A percentile compares a stretch with the other conserved stretches of the same genome.
phyloP scores from a whole-genome alignment of 495 filamentous ascomycete genomes.

The Aspergillus conjunctus region DNA sequence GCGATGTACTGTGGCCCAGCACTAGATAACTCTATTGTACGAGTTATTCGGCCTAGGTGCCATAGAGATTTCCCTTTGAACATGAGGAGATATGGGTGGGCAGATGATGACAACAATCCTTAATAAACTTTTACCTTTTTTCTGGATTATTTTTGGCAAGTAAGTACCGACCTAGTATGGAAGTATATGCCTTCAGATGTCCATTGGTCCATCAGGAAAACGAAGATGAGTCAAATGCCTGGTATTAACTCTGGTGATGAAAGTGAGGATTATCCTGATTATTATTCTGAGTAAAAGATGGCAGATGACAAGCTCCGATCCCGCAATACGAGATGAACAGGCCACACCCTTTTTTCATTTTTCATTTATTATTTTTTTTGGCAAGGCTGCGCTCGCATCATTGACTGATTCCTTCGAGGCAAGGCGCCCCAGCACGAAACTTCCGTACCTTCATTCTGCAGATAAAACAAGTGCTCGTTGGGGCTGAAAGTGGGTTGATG shows the following conservation, averaged over 20 bases:
- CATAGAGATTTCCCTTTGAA: not conserved
- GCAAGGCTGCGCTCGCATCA: not conserved
- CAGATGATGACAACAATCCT: not conserved
- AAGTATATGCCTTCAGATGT: not conserved
- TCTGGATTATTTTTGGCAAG: not conserved
- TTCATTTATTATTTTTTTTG: not conserved
- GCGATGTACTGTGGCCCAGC: constrained; percentile 13
- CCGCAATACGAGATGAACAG: not conserved
- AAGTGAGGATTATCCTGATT: not conserved
- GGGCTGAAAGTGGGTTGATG: not conserved
- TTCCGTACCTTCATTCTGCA: not conserved
- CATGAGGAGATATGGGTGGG: not conserved
- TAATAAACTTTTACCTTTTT: too few species aligned
- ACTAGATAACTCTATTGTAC: constrained; percentile 16
- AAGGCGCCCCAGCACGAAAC: not conserved
- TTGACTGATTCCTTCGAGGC: not conserved
- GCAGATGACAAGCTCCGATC: constrained; percentile 3
- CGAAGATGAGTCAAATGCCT: not conserved
- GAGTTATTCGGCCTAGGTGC: not conserved
- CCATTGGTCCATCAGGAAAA: too few species aligned
- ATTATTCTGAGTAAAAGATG: not conserved
- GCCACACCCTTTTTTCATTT: not conserved
- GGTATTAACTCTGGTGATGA: not conserved
- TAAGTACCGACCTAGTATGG: not conserved
- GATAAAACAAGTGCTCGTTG: not conserved